These are phyloP conservation scores for Populus ilicifolia DNA, from an alignment of 345 rosid genomes.

Conservation along the genomic window DNA sequence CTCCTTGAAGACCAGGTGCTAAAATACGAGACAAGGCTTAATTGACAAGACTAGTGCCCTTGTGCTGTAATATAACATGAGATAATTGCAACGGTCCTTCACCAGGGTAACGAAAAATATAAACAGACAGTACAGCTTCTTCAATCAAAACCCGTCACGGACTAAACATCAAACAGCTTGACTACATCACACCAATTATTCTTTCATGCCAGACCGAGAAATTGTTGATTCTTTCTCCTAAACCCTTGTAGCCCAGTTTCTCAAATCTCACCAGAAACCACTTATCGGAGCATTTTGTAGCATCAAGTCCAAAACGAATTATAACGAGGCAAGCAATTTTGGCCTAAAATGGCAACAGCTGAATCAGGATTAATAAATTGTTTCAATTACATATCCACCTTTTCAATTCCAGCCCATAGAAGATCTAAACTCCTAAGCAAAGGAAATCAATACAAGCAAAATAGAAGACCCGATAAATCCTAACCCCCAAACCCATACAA, in stretches of 20 bases:
- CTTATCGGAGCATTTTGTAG: not conserved
- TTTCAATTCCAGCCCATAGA: not conserved
- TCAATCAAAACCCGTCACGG: not conserved
- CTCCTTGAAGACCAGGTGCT: too few relatives aligned
- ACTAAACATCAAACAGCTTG: not conserved
- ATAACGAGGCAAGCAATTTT: not conserved
- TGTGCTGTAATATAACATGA: too few relatives aligned
- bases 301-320: not conserved
- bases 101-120: not conserved
- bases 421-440: not conserved
- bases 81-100: too few relatives aligned
- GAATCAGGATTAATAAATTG: not conserved
- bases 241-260: not conserved
- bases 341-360: not conserved
- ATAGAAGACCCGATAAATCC: not conserved
- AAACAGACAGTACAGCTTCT: not conserved
- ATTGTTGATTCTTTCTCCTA: too few relatives aligned
- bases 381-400: not conserved
- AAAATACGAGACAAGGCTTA: too few relatives aligned
- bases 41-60: too few relatives aligned
- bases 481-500: slow-evolving; percentile 4
- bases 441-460: not conserved
- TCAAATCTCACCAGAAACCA: not conserved
- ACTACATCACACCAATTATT: not conserved
- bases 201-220: too few relatives aligned